A percentile compares a stretch with the other conserved stretches of the same genome.
phyloP scores from a whole-genome alignment of 1,284 basidiomycete genomes.

The Singerocomus rubriflavus region DNA sequence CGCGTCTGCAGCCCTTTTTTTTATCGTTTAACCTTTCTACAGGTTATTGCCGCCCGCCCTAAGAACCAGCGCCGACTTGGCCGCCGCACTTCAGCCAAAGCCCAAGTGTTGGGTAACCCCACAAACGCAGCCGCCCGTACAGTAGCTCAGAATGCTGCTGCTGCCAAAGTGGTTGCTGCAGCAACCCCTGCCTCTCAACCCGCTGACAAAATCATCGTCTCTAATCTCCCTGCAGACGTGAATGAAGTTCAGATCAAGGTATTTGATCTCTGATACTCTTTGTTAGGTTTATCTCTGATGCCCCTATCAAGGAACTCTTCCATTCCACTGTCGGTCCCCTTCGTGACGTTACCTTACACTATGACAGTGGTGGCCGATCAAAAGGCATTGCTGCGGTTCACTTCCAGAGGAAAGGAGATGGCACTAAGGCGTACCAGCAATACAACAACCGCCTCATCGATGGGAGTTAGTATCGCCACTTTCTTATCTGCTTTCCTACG shows the following conservation, averaged over 20 bases:
- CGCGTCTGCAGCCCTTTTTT: slow-evolving; percentile 5
- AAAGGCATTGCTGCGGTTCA: slow-evolving; percentile 89
- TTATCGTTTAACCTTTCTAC: slow-evolving; percentile 21
- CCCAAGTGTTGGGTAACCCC: slow-evolving; percentile 56
- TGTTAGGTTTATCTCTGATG: slow-evolving; percentile 3
- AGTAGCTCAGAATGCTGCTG: slow-evolving; percentile 39
- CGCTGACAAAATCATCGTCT: slow-evolving; percentile 93
- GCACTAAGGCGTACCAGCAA: slow-evolving; percentile 86
- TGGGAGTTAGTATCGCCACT: slow-evolving; percentile 93
- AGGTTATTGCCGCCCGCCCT: slow-evolving; percentile 76
- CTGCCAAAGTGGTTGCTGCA: slow-evolving; percentile 40
- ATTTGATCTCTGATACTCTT: slow-evolving; percentile 23
- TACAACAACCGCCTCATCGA: slow-evolving; percentile 99
- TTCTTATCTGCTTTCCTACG: slow-evolving; percentile 36
- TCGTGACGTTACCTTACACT: slow-evolving; percentile 80
- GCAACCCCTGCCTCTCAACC: slow-evolving; percentile 38
- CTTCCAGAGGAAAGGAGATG: slow-evolving; percentile 87
- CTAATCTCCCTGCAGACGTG: slow-evolving; percentile 93
- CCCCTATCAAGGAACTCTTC: slow-evolving; percentile 79
- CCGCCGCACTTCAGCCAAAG: slow-evolving; percentile 44
- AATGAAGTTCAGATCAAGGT: slow-evolving; percentile 94
- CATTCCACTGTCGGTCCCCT: slow-evolving; percentile 87
- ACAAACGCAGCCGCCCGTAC: slow-evolving; percentile 51
- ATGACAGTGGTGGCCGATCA: slow-evolving; percentile 82
- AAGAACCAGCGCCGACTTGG: slow-evolving; percentile 46